phyloP scores from a whole-genome alignment of 2,329 filamentous ascomycete species.

The Thyridium curvatum region DNA sequence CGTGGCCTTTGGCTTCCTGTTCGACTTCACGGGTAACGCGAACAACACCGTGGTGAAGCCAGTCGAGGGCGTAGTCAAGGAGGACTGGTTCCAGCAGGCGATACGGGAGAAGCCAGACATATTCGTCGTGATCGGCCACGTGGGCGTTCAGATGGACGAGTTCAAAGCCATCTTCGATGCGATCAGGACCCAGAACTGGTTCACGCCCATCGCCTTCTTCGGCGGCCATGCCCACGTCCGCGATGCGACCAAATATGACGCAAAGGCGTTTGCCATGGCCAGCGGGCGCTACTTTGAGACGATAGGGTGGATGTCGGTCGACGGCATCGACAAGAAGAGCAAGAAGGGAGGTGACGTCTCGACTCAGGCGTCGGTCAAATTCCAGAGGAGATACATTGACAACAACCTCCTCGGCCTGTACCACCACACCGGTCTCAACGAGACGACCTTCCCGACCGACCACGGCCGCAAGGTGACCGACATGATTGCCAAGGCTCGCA shows the following conservation, averaged over 20 bases:
- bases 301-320: constrained; percentile 85
- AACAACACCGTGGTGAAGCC: constrained; percentile 84
- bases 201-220: constrained; percentile 85
- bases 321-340: constrained; percentile 45
- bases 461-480: constrained; percentile 66
- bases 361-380: constrained; percentile 41
- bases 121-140: constrained; percentile 81
- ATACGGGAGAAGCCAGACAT: constrained; percentile 81
- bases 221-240: constrained; percentile 87
- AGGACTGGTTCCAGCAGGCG: constrained; percentile 83
- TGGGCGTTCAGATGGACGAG: constrained; percentile 75
- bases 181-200: constrained; percentile 70
- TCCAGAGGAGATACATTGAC: constrained; percentile 82
- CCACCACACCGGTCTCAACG: constrained; percentile 70
- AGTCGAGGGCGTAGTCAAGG: constrained; percentile 73
- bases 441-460: constrained; percentile 67
- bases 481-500: constrained; percentile 64
- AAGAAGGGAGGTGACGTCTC: constrained; percentile 17
- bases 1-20: constrained; percentile 88
- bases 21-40: constrained; percentile 84
- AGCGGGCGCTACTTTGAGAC: constrained; percentile 94
- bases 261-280: constrained; percentile 70
- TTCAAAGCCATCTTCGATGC: constrained; percentile 71
- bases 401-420: constrained; percentile 84
- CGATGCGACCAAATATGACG: constrained; percentile 75